Evolutionary conservation across 306 rosid genomes (phyloP), one percentile per base, ranked within the genome.

Genomic region (Vachellia pachyceras): DNA sequence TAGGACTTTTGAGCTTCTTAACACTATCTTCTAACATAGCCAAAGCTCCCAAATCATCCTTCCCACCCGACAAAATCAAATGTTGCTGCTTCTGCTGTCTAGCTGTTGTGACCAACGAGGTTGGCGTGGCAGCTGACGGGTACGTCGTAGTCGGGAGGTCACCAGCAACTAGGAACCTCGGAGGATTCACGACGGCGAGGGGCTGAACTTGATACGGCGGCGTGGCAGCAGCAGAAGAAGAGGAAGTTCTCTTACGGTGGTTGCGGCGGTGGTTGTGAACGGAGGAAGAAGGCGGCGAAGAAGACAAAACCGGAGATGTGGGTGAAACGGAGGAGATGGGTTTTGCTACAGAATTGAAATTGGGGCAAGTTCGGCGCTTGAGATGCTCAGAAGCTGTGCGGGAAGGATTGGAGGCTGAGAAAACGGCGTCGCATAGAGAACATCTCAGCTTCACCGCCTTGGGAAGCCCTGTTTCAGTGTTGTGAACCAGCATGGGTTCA

Each of bases 11-110:
- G 2, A 95, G 85, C 94, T 90, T 95, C 94, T 95, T 95, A 79
- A 95, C 97, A 75, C 97, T 95, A 58, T 92, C 97, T 71, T 92
- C 97, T 80, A 95, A 76, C 98, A 95, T 91, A 69, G 98, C 98
- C 83, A 92, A 84, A 46, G 98, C 91, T 10, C 92, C 97, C 84
- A 91, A 86, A 72, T 95, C 98, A 29, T 95, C 98, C 77, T 91
- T 95, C 63, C 98, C 98, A 17, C 98, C 98, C 0, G 97, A 95
- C 1, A 92, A 72, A 92, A 92, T 75, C 91, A 91, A 86, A 90
- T 87, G 96, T 84, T 85, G 90, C 45, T 87, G 92, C 55, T 77
- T 91, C 54, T 77, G 82, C 23, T n/a, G 89, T 35, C 77, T 63
- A 33, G 70, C 77, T 1, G 33, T 29, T 29, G 82, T 50, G 78